A percentile compares a stretch with the other conserved stretches of the same genome.
These are phyloP conservation scores for Fusarium devonianum DNA, from an alignment of 2,329 filamentous ascomycete species.

Conservation along the genomic window DNA sequence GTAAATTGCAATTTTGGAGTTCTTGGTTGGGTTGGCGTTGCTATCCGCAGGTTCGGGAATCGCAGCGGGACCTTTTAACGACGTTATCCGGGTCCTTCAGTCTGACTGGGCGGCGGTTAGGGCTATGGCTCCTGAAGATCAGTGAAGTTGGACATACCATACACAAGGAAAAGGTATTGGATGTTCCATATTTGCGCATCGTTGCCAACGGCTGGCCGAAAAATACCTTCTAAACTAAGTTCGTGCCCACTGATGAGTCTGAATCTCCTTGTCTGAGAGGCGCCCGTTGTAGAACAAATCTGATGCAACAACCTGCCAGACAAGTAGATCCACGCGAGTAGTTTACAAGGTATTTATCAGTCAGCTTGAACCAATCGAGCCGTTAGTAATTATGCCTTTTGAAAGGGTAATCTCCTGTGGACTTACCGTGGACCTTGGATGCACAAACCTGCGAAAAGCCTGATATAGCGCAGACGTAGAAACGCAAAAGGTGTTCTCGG, in stretches of 20 bases:
- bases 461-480: too few relatives aligned
- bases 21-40: neutral
- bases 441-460: neutral
- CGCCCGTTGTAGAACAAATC: neutral
- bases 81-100: conserved; percentile 14
- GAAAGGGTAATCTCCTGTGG: neutral
- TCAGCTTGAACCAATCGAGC: neutral
- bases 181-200: neutral
- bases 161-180: neutral
- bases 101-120: neutral
- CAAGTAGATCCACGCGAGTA: neutral
- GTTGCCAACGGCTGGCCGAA: neutral
- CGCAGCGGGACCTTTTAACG: conserved; percentile 17
- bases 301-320: neutral
- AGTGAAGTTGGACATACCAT: neutral
- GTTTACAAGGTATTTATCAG: neutral
- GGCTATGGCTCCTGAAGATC: neutral
- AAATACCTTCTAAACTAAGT: neutral
- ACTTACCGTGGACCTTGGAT: neutral
- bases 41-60: neutral
- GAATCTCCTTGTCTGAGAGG: neutral
- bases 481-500: neutral
- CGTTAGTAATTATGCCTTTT: neutral
- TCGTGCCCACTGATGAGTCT: neutral
- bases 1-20: neutral